Conservation (phyloP, 2,329 filamentous ascomycete genomes). For the Alternaria atra region DNA sequence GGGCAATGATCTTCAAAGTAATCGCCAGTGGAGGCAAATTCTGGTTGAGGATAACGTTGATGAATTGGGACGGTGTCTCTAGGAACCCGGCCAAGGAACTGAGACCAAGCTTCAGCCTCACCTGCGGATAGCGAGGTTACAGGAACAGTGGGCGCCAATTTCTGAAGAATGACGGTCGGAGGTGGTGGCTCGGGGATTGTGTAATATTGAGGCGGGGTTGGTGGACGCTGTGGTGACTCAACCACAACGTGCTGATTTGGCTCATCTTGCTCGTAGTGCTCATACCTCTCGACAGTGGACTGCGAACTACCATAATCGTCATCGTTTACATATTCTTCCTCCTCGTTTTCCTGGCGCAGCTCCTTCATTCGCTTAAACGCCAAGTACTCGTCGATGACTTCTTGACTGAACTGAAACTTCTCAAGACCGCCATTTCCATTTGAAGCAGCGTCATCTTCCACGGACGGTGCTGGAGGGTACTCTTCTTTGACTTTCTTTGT, state of each 20-base stretch:
- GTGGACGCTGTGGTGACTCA: neutral
- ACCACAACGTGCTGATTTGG: neutral
- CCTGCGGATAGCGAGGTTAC: neutral
- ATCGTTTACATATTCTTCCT: neutral
- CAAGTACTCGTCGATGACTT: neutral
- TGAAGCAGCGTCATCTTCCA: neutral
- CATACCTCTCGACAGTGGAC: neutral
- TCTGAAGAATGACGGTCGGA: neutral
- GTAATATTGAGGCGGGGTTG: neutral
- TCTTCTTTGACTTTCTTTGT: too few species aligned
- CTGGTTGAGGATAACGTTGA: neutral
- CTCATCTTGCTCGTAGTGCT: neutral
- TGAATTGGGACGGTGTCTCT: neutral
- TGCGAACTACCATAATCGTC: neutral
- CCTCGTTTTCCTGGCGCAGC: neutral
- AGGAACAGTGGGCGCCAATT: neutral
- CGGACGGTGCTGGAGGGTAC: constrained; percentile 2
- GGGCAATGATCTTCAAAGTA: neutral
- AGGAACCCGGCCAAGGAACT: too few species aligned
- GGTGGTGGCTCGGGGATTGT: neutral
- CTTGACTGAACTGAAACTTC: neutral
- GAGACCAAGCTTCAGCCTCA: neutral
- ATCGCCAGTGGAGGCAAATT: neutral
- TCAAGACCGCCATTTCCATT: neutral
- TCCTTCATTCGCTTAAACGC: neutral